phyloP scores from a whole-genome alignment of 306 rosid genomes.

The Begonia loranthoides region DNA sequence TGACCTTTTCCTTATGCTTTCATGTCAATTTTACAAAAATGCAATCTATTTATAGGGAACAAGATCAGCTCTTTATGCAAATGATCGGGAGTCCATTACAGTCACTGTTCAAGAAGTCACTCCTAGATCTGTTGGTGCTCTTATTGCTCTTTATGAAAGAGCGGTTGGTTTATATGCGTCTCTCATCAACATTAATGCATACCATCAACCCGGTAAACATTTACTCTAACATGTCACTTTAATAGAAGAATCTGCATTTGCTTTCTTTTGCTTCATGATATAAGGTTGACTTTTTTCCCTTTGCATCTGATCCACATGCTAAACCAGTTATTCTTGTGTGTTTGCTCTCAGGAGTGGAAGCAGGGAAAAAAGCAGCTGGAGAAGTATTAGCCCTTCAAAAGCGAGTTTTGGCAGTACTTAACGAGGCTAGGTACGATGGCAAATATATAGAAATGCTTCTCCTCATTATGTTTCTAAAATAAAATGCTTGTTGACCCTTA shows the following conservation, averaged over 20 bases:
- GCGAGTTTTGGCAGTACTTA: conserved; percentile 74
- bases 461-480: too few species aligned
- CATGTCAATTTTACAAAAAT: too few species aligned
- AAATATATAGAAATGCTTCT: not conserved
- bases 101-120: conserved; percentile 91
- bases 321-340: too few species aligned
- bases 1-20: too few species aligned
- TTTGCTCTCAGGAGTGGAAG: conserved; percentile 62
- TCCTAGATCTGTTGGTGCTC: conserved; percentile 83
- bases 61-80: conserved; percentile 77
- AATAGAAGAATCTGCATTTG: too few species aligned
- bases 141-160: conserved; percentile 84
- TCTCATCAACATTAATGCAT: conserved; percentile 78
- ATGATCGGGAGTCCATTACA: conserved; percentile 70
- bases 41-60: conserved; percentile 42
- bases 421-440: conserved; percentile 63
- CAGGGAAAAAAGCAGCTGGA: conserved; percentile 87
- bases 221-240: not conserved
- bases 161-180: conserved; percentile 96
- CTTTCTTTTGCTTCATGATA: too few species aligned
- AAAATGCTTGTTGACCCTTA: too few species aligned
- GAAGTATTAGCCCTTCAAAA: conserved; percentile 93
- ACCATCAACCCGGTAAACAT: conserved; percentile 87
- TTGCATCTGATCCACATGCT: too few species aligned
- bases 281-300: too few species aligned